A percentile compares a stretch with the other conserved stretches of the same genome.
These are phyloP conservation scores for Pythium pectinolyticum DNA, from an alignment of 352 stramenopile genomes.

Conservation along the genomic window DNA sequence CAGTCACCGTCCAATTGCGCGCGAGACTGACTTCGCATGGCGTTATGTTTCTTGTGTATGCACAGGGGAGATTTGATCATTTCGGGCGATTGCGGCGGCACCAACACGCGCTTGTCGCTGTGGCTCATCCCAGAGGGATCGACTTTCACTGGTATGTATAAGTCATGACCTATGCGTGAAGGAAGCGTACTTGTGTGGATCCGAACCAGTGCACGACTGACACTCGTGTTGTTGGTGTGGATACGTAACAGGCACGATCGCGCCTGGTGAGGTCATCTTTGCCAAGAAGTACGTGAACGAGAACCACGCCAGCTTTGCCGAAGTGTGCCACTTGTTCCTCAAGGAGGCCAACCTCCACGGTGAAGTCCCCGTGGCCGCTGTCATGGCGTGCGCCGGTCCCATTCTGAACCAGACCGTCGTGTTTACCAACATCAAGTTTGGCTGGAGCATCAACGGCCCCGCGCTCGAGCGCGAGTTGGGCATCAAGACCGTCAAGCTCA, in stretches of 20 bases:
- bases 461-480: slow-evolving; percentile 76
- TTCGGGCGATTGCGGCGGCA: slow-evolving; percentile 96
- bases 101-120: slow-evolving; percentile 94
- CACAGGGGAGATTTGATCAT: slow-evolving; percentile 68
- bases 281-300: slow-evolving; percentile 89
- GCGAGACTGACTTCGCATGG: slow-evolving; percentile 1
- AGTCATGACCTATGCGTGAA: not conserved
- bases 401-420: slow-evolving; percentile 83
- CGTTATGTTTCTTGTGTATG: not conserved
- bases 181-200: too few species aligned
- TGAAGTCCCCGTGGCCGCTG: slow-evolving; percentile 57
- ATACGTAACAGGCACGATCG: slow-evolving; percentile 46
- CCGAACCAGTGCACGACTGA: too few species aligned
- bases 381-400: slow-evolving; percentile 77
- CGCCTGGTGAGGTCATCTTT: slow-evolving; percentile 80
- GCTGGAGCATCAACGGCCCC: slow-evolving; percentile 88
- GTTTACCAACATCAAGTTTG: slow-evolving; percentile 94
- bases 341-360: slow-evolving; percentile 86
- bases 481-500: slow-evolving; percentile 89
- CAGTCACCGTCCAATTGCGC: too few species aligned
- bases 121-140: slow-evolving; percentile 72
- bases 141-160: slow-evolving; percentile 51
- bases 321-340: slow-evolving; percentile 93
- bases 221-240: slow-evolving; percentile 5
- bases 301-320: slow-evolving; percentile 75